phyloP scores from a whole-genome alignment of 2,329 filamentous ascomycete genomes.

The Fusarium sp. region DNA sequence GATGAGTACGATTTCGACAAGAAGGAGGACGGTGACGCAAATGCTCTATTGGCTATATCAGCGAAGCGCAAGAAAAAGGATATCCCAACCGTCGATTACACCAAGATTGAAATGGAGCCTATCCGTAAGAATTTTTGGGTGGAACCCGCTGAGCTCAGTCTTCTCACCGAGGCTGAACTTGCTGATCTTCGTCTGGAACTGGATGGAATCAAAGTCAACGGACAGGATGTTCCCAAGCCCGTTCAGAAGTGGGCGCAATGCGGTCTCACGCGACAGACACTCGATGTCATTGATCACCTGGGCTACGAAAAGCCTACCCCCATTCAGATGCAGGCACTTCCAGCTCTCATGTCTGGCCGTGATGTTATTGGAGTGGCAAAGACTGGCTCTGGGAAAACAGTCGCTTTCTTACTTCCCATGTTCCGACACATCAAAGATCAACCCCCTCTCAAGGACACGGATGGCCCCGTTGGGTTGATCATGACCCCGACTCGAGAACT shows the following conservation, averaged over 20 bases:
- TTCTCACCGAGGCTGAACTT: conserved; percentile 86
- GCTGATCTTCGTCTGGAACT: conserved; percentile 84
- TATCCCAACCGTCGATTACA: conserved; percentile 86
- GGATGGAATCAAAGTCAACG: conserved; percentile 93
- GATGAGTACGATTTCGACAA: conserved; percentile 71
- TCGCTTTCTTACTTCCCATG: conserved; percentile 95
- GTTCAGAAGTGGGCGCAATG: conserved; percentile 98
- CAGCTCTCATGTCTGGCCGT: conserved; percentile 92
- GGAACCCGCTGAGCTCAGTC: conserved; percentile 83
- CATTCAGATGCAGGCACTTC: conserved; percentile 95
- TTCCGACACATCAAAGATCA: conserved; percentile 98
- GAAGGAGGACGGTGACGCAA: conserved; percentile 58
- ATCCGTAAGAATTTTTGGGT: conserved; percentile 96
- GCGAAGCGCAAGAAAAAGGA: conserved; percentile 91
- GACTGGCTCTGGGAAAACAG: conserved; percentile 96
- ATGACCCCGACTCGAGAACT: conserved; percentile 96
- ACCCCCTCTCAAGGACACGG: conserved; percentile 78
- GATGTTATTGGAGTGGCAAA: conserved; percentile 97
- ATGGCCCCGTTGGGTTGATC: conserved; percentile 88
- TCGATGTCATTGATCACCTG: conserved; percentile 83
- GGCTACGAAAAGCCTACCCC: conserved; percentile 90
- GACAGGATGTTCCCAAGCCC: conserved; percentile 88
- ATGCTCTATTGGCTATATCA: conserved; percentile 62
- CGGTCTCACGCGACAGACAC: conserved; percentile 83
- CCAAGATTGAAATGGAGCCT: conserved; percentile 82